Conservation (phyloP, 164 flowering plant species). For the Litsea cubeba region DNA sequence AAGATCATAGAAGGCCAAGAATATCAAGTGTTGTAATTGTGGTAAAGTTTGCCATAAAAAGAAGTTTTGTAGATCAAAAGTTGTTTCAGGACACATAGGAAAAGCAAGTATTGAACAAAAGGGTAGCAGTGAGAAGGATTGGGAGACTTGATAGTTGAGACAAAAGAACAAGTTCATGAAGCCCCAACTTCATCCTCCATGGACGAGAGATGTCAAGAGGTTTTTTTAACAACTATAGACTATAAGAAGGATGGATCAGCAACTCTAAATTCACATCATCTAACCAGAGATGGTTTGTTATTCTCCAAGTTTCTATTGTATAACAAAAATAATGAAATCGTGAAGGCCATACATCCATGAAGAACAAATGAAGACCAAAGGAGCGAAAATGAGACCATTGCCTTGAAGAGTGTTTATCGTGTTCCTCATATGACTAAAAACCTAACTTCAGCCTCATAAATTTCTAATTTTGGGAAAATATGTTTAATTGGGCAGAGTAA, state of each 20-base stretch:
- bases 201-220: background rate
- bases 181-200: background rate
- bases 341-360: background rate
- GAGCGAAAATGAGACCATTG: background rate
- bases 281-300: background rate
- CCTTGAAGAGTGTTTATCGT: background rate
- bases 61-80: background rate
- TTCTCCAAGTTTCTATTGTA: background rate
- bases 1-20: background rate
- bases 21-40: background rate
- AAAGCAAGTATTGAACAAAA: background rate
- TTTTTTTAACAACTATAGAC: background rate
- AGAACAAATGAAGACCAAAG: background rate
- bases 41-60: background rate
- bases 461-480: background rate
- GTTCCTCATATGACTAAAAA: conserved; percentile 1
- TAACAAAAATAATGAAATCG: background rate
- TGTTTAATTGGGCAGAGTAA: background rate
- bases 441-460: background rate
- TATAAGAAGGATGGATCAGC: background rate
- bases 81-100: background rate
- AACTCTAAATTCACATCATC: background rate
- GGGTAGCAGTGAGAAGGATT: background rate
- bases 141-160: background rate
- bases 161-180: background rate